Percentiles rank a stretch among this genome's conserved stretches.
Conservation (phyloP, 805 yeast species). For the Tetrapisispora pingtungensis region DNA sequence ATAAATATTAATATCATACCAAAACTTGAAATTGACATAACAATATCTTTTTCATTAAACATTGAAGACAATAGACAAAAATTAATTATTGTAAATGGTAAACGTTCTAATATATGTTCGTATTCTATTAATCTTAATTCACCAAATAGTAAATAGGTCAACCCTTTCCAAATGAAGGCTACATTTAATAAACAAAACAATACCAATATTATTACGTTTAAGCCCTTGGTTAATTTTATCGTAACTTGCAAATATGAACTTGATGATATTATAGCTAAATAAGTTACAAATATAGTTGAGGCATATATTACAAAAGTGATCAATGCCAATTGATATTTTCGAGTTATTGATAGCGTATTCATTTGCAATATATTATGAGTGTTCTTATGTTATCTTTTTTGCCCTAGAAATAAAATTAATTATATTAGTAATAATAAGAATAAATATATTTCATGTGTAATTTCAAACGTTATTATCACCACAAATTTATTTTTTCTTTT, state of each 20-base stretch:
- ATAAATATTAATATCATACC: conserved; percentile 37
- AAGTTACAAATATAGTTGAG: conserved; percentile 14
- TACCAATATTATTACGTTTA: conserved; percentile 33
- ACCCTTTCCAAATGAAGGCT: conserved; percentile 34
- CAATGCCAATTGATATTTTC: conserved; percentile 11
- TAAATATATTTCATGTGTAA: too few species aligned
- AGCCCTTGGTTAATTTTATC: conserved; percentile 42
- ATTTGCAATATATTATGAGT: too few species aligned
- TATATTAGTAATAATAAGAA: too few species aligned
- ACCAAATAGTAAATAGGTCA: conserved; percentile 58
- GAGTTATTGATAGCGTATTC: not conserved
- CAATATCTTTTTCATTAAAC: conserved; percentile 36
- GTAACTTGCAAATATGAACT: conserved; percentile 34
- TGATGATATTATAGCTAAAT: conserved; percentile 17
- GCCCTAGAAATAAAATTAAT: too few species aligned
- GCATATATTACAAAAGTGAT: conserved; percentile 13
- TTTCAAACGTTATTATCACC: too few species aligned
- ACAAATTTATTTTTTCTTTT: too few species aligned
- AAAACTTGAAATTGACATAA: conserved; percentile 35
- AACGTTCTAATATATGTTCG: conserved; percentile 61
- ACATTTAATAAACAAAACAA: conserved; percentile 37
- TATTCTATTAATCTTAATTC: conserved; percentile 62
- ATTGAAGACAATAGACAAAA: conserved; percentile 48
- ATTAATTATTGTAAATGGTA: conserved; percentile 55
- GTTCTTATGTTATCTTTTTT: too few species aligned